A percentile compares a stretch with the other conserved stretches of the same genome.
These are phyloP conservation scores for Euphorbia corollata DNA, from an alignment of 441 rosid species.

Conservation along the genomic window DNA sequence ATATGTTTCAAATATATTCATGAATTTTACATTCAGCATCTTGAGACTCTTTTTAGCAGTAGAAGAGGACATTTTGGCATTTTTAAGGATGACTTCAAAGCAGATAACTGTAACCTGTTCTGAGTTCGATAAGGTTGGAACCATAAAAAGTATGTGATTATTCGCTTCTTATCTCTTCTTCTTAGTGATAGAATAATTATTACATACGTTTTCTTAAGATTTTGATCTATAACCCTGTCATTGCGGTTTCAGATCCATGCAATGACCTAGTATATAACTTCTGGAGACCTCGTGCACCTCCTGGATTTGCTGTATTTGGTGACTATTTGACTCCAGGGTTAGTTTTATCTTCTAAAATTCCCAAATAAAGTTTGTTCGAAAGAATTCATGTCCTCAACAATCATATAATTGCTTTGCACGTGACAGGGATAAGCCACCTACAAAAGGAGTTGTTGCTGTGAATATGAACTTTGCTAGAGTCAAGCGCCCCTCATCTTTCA, in stretches of 20 bases:
- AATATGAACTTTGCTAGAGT: slow-evolving; percentile 76
- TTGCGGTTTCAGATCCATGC: slow-evolving; percentile 45
- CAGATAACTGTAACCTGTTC: slow-evolving; percentile 78
- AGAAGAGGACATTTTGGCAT: slow-evolving; percentile 85
- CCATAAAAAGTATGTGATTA: slow-evolving; percentile 52
- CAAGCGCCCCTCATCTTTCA: slow-evolving; percentile 75
- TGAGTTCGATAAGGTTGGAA: slow-evolving; percentile 89
- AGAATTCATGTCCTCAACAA: slow-evolving; percentile 3
- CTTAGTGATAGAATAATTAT: not conserved
- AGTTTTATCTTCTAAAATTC: slow-evolving; percentile 28
- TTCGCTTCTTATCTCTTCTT: slow-evolving; percentile 10
- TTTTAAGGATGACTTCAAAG: slow-evolving; percentile 82
- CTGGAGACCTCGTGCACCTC: slow-evolving; percentile 93
- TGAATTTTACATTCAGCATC: slow-evolving; percentile 95
- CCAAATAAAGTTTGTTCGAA: slow-evolving; percentile 18
- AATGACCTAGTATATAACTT: slow-evolving; percentile 66
- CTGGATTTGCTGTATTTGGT: slow-evolving; percentile 94
- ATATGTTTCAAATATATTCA: slow-evolving; percentile 74
- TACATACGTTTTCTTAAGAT: slow-evolving; percentile 15
- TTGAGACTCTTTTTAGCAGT: slow-evolving; percentile 86
- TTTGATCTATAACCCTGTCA: slow-evolving; percentile 23
- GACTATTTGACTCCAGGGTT: slow-evolving; percentile 88
- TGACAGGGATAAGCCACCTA: slow-evolving; percentile 96
- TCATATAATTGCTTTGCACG: slow-evolving; percentile 21
- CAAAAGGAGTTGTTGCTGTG: slow-evolving; percentile 82